phyloP scores from a whole-genome alignment of 2,329 filamentous ascomycete species.

The Colletotrichum graminicola region DNA sequence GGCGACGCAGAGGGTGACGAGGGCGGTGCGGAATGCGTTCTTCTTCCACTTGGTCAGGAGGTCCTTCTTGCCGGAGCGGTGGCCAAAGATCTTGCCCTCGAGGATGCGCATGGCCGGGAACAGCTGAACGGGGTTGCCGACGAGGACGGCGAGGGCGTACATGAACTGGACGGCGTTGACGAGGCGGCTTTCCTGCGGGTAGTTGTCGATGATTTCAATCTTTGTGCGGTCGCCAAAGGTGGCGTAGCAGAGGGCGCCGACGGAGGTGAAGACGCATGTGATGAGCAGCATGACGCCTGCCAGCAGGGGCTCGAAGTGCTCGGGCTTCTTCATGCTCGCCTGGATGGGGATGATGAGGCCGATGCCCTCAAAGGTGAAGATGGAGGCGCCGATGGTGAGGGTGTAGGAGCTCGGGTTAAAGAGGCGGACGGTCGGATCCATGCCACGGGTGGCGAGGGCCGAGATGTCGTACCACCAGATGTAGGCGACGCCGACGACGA shows the following conservation, averaged over 20 bases:
- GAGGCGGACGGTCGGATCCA: constrained; percentile 71
- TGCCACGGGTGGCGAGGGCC: constrained; percentile 65
- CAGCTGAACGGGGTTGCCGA: constrained; percentile 79
- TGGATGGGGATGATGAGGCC: constrained; percentile 98
- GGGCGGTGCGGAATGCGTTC: constrained; percentile 71
- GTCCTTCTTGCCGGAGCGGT: constrained; percentile 75
- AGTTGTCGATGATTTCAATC: constrained; percentile 83
- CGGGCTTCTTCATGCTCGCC: constrained; percentile 85
- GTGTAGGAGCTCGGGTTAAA: constrained; percentile 79
- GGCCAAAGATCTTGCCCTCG: constrained; percentile 76
- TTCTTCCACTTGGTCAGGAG: constrained; percentile 80
- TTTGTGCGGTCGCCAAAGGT: constrained; percentile 77
- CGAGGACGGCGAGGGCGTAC: constrained; percentile 80
- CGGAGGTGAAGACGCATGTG: constrained; percentile 78
- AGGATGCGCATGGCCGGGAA: constrained; percentile 81
- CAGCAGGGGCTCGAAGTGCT: constrained; percentile 75
- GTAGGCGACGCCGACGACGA: constrained; percentile 76
- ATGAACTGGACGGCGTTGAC: constrained; percentile 83
- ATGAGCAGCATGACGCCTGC: constrained; percentile 79
- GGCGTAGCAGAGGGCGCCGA: constrained; percentile 80
- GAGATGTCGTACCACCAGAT: constrained; percentile 80
- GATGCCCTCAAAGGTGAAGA: constrained; percentile 98
- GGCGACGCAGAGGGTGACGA: constrained; percentile 70
- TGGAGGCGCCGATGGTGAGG: constrained; percentile 78
- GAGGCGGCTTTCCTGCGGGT: constrained; percentile 76